Evolutionary conservation across 1,139 yeast species (phyloP).

Genomic region (Debaryomyces sp.): DNA sequence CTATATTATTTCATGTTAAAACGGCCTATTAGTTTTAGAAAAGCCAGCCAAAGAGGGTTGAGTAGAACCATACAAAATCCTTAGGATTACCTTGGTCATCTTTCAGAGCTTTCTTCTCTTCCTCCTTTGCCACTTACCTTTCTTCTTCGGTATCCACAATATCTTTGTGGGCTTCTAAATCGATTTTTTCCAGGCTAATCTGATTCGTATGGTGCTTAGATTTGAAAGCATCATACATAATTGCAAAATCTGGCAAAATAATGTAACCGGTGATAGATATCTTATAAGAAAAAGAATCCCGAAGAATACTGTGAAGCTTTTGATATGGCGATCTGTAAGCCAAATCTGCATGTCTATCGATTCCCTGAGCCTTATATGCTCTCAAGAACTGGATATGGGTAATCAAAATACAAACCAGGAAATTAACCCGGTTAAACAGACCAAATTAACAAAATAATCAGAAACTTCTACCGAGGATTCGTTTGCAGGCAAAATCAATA

Average conservation of each 20-base stretch:
- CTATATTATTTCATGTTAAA: background rate
- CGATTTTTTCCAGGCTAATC: conserved; percentile 59
- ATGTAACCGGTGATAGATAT: conserved; percentile 76
- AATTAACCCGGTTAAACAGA: conserved; percentile 69
- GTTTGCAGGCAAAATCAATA: conserved; percentile 53
- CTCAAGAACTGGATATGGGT: conserved; percentile 65
- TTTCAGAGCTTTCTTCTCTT: conserved; percentile 48
- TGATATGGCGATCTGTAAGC: conserved; percentile 67
- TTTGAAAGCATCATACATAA: conserved; percentile 62
- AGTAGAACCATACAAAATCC: conserved; percentile 55
- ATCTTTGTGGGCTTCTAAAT: conserved; percentile 63
- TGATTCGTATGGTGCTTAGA: conserved; percentile 52
- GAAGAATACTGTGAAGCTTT: conserved; percentile 74
- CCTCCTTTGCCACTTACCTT: conserved; percentile 47
- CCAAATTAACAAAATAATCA: conserved; percentile 69
- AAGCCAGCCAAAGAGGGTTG: conserved; percentile 56
- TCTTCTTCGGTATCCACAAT: conserved; percentile 71
- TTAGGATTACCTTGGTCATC: conserved; percentile 48
- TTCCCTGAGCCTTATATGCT: conserved; percentile 69
- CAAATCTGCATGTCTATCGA: conserved; percentile 41
- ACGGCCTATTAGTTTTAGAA: conserved; percentile 28
- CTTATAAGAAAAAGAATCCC: conserved; percentile 56
- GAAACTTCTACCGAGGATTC: conserved; percentile 59
- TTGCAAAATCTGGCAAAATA: conserved; percentile 66
- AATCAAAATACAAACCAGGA: conserved; percentile 69